Conservation (phyloP, 2,329 filamentous ascomycete genomes). For the Chrysosporium keratinophilum region DNA sequence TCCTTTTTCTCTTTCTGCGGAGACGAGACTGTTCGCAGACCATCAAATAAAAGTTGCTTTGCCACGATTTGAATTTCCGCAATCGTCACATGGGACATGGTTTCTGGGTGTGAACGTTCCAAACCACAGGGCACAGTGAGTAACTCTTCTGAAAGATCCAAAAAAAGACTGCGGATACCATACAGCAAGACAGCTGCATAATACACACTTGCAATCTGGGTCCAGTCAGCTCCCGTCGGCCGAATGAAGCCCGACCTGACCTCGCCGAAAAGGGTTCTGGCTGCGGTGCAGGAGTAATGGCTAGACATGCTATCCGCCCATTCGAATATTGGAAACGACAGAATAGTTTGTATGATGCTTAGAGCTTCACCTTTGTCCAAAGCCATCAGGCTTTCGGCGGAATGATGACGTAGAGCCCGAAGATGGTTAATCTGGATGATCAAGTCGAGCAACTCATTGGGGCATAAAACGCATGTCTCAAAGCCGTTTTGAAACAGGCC, state of each 20-base stretch:
- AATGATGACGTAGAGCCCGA: conserved; percentile 9
- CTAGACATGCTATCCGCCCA: conserved; percentile 14
- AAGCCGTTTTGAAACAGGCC: conserved; percentile 14
- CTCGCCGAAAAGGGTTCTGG: conserved; percentile 1
- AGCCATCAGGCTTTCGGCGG: neutral
- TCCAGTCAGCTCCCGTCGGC: conserved; percentile 14
- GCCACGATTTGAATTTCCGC: conserved; percentile 14
- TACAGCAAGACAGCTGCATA: conserved; percentile 15
- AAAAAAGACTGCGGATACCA: conserved; percentile 14
- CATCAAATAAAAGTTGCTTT: conserved; percentile 13
- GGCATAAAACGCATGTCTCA: conserved; percentile 15
- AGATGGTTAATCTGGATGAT: conserved; percentile 17
- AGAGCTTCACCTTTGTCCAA: conserved; percentile 3
- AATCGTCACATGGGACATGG: conserved; percentile 11
- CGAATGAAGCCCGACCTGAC: conserved; percentile 11
- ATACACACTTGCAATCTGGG: conserved; percentile 14
- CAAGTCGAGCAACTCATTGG: conserved; percentile 14
- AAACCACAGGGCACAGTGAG: conserved; percentile 1
- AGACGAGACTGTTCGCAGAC: conserved; percentile 3
- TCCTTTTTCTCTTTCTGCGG: neutral
- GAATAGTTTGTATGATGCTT: conserved; percentile 11
- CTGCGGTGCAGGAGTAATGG: conserved; percentile 4
- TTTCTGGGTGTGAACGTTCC: neutral
- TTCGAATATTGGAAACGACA: conserved; percentile 13
- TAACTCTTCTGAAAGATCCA: conserved; percentile 14